Conservation (phyloP, 1,284 basidiomycete genomes). For the Ceratorhiza oryzae-sativae region DNA sequence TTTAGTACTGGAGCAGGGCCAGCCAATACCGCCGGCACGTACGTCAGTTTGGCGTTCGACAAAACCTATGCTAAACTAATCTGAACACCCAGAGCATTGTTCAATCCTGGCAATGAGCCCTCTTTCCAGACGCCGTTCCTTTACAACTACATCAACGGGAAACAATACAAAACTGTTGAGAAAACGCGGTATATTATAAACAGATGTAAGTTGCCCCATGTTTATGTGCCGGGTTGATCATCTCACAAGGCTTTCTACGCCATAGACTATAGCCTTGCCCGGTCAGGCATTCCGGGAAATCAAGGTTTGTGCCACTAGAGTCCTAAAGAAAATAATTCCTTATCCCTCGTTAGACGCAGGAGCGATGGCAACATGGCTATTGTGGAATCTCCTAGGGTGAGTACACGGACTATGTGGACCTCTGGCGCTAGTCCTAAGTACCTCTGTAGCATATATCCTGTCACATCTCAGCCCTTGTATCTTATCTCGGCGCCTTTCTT, state of each 20-base stretch:
- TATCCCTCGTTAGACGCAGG: background rate
- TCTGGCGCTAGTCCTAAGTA: no score
- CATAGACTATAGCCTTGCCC: constrained; percentile 3
- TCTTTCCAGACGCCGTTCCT: constrained; percentile 23
- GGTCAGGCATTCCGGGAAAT: constrained; percentile 24
- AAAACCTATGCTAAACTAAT: no score
- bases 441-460: constrained; percentile 10
- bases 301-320: background rate
- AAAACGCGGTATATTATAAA: constrained; percentile 29
- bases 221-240: background rate
- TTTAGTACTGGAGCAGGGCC: constrained; percentile 7
- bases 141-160: constrained; percentile 30
- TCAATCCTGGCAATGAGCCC: constrained; percentile 20
- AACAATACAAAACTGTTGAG: constrained; percentile 32
- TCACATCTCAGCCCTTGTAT: constrained; percentile 21
- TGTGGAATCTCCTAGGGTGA: constrained; percentile 32
- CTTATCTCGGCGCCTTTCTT: constrained; percentile 29
- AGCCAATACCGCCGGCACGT: constrained; percentile 25
- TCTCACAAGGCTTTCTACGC: background rate
- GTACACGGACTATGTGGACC: background rate
- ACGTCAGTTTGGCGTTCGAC: background rate
- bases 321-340: background rate
- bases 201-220: background rate
- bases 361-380: constrained; percentile 34
- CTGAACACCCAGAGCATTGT: background rate